Conservation (phyloP, 2,329 filamentous ascomycete species). For the Aspergillus spinulosporus region DNA sequence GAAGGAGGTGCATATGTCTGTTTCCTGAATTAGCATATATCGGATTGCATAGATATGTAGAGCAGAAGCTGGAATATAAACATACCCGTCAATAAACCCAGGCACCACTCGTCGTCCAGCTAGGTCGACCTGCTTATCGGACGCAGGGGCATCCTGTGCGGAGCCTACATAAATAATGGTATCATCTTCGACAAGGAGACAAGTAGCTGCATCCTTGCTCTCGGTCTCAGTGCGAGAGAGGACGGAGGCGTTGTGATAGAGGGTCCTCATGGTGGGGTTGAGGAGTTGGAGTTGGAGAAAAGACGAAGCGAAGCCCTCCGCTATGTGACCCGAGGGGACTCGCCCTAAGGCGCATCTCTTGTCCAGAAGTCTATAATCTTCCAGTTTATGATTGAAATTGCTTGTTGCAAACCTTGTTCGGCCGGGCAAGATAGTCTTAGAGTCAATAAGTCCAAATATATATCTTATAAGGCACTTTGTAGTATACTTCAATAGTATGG, state of each 20-base stretch:
- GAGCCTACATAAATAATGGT: constrained; percentile 44
- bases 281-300: background rate
- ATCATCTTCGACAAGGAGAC: constrained; percentile 43
- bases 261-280: constrained; percentile 19
- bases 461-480: too few species aligned
- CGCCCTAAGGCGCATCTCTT: background rate
- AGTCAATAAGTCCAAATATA: too few species aligned
- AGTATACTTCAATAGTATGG: too few species aligned
- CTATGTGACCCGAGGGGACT: background rate
- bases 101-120: constrained; percentile 43
- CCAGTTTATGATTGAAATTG: too few species aligned
- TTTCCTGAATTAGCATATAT: background rate
- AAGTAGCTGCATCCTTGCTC: constrained; percentile 4
- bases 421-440: too few species aligned
- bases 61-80: background rate
- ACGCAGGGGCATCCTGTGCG: constrained; percentile 27
- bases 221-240: constrained; percentile 6
- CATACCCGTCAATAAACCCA: constrained; percentile 51
- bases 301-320: background rate
- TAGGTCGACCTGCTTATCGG: constrained; percentile 34
- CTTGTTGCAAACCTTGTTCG: too few species aligned
- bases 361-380: too few species aligned
- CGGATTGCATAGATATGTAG: background rate
- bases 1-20: constrained; percentile 42
- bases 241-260: constrained; percentile 21